These are phyloP conservation scores for Termitomyces bulborhizus DNA, from an alignment of 768 basidiomycete genomes.

Conservation along the genomic window DNA sequence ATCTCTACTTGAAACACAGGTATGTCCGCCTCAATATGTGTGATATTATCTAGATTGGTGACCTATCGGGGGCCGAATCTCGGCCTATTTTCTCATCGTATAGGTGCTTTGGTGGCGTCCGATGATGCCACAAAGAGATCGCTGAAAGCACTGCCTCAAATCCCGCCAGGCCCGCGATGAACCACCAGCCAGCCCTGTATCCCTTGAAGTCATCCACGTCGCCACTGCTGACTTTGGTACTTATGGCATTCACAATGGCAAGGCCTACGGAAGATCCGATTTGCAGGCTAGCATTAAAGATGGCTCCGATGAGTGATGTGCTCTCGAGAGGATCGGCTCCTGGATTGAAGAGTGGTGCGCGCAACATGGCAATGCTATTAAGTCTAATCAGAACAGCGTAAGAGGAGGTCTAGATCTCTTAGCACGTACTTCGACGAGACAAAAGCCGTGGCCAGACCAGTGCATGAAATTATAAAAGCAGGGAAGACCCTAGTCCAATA, in stretches of 20 bases:
- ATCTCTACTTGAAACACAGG: no score
- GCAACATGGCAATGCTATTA: constrained; percentile 43
- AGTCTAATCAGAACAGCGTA: not conserved
- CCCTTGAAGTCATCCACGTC: constrained; percentile 2
- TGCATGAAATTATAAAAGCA: constrained; percentile 35
- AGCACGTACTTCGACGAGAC: constrained; percentile 38
- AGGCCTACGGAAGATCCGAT: constrained; percentile 42
- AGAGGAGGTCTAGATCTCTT: not conserved
- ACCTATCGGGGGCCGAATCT: not conserved
- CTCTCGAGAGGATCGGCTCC: constrained; percentile 25
- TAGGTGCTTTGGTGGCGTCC: not conserved
- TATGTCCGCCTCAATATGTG: no score
- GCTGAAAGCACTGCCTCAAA: constrained; percentile 11
- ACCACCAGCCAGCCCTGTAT: constrained; percentile 14
- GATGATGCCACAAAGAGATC: not conserved
- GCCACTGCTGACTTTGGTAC: constrained; percentile 24
- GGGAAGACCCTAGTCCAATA: constrained; percentile 43
- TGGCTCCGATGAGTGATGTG: constrained; percentile 37
- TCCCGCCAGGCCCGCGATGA: constrained; percentile 11
- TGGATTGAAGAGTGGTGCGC: constrained; percentile 34
- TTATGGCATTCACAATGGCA: constrained; percentile 27
- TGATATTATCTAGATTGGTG: not conserved
- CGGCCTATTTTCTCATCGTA: not conserved
- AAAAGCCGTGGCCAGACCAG: constrained; percentile 35
- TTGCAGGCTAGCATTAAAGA: constrained; percentile 49